Evolutionary conservation across 257 asterid species (phyloP).

Genomic region (Solanum pimpinellifolium): DNA sequence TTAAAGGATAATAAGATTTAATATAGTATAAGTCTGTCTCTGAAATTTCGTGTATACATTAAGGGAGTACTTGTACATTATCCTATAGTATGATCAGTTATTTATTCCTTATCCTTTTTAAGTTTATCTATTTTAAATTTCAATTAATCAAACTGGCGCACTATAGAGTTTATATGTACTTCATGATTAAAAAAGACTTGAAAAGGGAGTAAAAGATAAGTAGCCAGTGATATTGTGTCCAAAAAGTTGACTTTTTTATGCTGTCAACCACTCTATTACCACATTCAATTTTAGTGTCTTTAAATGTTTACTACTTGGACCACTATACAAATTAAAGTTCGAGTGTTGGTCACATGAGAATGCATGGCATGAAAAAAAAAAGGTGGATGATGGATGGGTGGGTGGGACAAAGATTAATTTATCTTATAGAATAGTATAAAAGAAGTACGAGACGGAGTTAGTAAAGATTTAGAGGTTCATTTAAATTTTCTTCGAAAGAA

Average conservation of each 20-base stretch:
- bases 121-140: too few species aligned
- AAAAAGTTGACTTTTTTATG: constrained; percentile 22
- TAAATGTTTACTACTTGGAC: constrained; percentile 13
- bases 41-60: too few species aligned
- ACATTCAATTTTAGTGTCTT: constrained; percentile 7
- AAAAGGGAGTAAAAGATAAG: background rate
- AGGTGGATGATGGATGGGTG: background rate
- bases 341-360: background rate
- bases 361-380: background rate
- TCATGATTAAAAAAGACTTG: background rate
- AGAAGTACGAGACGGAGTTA: background rate
- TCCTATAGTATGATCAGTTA: too few species aligned
- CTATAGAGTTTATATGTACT: background rate
- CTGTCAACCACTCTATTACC: constrained; percentile 12
- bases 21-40: too few species aligned
- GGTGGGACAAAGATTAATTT: background rate
- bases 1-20: too few species aligned
- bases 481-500: accelerated
- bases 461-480: background rate
- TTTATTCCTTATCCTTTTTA: background rate
- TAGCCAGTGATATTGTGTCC: background rate
- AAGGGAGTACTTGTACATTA: too few species aligned
- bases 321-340: background rate
- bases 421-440: background rate
- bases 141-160: background rate